Evolutionary conservation across 495 filamentous ascomycete species (phyloP).

Genomic region (Emericellopsis terricola): DNA sequence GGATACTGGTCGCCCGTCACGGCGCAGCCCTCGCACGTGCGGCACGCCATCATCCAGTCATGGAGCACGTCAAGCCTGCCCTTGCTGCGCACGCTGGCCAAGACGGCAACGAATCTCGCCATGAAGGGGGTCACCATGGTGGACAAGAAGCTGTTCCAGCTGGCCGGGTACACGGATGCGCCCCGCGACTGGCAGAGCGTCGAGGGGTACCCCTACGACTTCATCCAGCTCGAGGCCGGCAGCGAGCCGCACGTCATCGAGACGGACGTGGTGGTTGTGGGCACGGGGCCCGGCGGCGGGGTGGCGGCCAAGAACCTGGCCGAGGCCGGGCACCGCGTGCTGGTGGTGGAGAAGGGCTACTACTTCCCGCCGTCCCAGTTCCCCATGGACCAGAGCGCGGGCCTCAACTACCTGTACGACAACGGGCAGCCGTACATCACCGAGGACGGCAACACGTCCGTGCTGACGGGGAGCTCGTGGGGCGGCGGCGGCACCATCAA

Average conservation of each 20-base stretch:
- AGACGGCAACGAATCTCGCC: constrained; percentile 33
- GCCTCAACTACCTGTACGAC: constrained; percentile 43
- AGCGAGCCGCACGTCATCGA: constrained; percentile 35
- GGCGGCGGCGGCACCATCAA: constrained; percentile 81
- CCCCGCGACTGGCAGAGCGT: constrained; percentile 42
- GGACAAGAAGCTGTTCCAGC: constrained; percentile 33
- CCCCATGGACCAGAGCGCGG: constrained; percentile 49
- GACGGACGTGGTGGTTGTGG: constrained; percentile 70
- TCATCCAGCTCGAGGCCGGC: constrained; percentile 26
- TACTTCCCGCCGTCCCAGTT: constrained; percentile 52
- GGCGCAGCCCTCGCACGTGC: constrained; percentile 38
- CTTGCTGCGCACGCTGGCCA: constrained; percentile 37
- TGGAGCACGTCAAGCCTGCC: constrained; percentile 42
- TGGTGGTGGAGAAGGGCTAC: constrained; percentile 72
- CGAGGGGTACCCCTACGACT: constrained; percentile 26
- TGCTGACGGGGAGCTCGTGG: constrained; percentile 58
- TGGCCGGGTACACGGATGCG: constrained; percentile 44
- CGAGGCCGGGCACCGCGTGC: constrained; percentile 50
- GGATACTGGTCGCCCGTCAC: constrained; percentile 44
- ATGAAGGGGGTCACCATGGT: constrained; percentile 40
- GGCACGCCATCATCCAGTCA: constrained; percentile 39
- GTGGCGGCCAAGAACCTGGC: constrained; percentile 69
- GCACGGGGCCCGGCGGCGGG: constrained; percentile 74
- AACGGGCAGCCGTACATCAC: constrained; percentile 29
- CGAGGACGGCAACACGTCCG: constrained; percentile 43